Evolutionary conservation across 345 rosid genomes (phyloP), one percentile per base, ranked within the genome.

Genomic region (Salix arbutifolia): DNA sequence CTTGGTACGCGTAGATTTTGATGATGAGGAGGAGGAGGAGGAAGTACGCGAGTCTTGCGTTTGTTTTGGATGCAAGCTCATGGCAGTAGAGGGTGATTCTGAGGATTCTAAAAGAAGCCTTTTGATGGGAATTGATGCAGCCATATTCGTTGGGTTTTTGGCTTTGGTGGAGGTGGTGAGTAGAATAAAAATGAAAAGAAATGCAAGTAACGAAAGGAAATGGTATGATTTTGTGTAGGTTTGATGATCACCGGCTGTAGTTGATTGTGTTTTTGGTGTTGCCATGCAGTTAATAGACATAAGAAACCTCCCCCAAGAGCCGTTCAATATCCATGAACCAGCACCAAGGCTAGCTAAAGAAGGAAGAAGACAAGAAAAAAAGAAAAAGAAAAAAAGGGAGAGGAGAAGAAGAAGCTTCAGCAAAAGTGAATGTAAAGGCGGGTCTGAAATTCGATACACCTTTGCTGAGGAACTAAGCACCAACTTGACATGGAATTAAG

Each of bases 291-390:
- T 78, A 75, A 25, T n/a, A 2, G 66, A 76, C 81, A 79, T 81
- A 90, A 85, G 56, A 71, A 89, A 84, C 90, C 94, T 85, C 96
- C 97, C 95, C 94, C 93, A 85, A 88, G 86, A 86, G 85, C 86
- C 93, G 90, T 87, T 88, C 97, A 90, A 91, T 91, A 95, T 92
- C 99, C 97, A 95, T 94, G 83, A 94, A 91, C 98, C 93, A 90
- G 90, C 82, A 69, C 85, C 87, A 79, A 76, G 83, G 78, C 65
- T 44, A 58, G 83, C 85, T 76, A 84, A 42, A 50, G 44, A 78
- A 62, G 62, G 68, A 38, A 50, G 74, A 42, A 26, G 42, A 80
- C 37, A 30, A 65, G 67, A 72, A 50, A 66, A 33, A 33, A 40
- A 40, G 44, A 1, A 76, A 69, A 33, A 78, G 48, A 42, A 52